Conservation (phyloP, 345 rosid genomes). For the Linum usitatissimum region DNA sequence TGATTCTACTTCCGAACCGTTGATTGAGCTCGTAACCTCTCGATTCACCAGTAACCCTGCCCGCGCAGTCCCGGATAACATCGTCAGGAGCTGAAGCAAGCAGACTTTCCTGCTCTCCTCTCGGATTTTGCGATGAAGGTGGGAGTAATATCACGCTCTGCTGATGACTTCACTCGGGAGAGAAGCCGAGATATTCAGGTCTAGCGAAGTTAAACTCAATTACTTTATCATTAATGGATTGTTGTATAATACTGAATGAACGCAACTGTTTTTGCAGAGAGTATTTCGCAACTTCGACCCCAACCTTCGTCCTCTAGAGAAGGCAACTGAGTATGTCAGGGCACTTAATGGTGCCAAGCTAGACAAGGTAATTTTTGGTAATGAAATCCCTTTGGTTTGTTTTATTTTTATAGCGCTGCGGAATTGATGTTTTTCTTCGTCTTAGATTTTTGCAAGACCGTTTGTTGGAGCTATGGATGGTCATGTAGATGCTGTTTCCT, state of each 20-base stretch:
- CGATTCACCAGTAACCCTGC: too few species aligned
- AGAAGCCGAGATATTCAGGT: slow-evolving; percentile 96
- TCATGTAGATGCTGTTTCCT: slow-evolving; percentile 70
- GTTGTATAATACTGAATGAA: too few species aligned
- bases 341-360: slow-evolving; percentile 88
- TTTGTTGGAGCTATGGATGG: slow-evolving; percentile 96
- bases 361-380: slow-evolving; percentile 50
- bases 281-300: slow-evolving; percentile 90
- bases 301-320: slow-evolving; percentile 64
- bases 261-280: slow-evolving; percentile 31
- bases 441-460: slow-evolving; percentile 84
- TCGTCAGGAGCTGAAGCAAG: too few species aligned
- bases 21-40: too few species aligned
- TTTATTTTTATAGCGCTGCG: not conserved
- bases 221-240: not conserved
- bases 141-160: slow-evolving; percentile 70
- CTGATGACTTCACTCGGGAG: slow-evolving; percentile 89
- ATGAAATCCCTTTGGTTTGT: not conserved
- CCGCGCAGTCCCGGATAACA: too few species aligned
- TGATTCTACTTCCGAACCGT: too few species aligned
- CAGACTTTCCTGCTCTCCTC: too few species aligned
- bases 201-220: not conserved
- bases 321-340: slow-evolving; percentile 74
- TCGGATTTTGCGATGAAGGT: slow-evolving; percentile 82
- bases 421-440: not conserved